These are phyloP conservation scores for Monilinia fructicola DNA, from an alignment of 2,329 filamentous ascomycete genomes.

Conservation along the genomic window DNA sequence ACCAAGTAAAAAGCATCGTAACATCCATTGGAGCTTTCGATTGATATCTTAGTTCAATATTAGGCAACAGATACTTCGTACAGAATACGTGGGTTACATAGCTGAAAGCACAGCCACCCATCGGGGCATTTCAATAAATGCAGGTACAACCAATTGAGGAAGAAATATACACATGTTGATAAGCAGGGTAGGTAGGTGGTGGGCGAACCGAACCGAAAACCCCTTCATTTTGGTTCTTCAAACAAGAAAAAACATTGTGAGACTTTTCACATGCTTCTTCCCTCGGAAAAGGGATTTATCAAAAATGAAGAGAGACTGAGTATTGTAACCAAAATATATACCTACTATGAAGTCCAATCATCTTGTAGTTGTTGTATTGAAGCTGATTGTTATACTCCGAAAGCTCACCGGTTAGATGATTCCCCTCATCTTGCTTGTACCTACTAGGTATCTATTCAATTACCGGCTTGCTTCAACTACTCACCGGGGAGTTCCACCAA, in stretches of 20 bases:
- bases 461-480: not conserved
- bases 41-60: conserved; percentile 17
- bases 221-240: conserved; percentile 13
- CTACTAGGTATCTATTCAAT: too few species aligned
- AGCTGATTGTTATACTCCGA: not conserved
- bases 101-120: conserved; percentile 16
- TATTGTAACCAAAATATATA: not conserved
- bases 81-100: conserved; percentile 5
- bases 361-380: not conserved
- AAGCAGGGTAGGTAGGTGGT: not conserved
- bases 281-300: not conserved
- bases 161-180: not conserved
- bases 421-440: not conserved
- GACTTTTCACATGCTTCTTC: conserved; percentile 6
- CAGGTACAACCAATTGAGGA: conserved; percentile 20
- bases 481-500: not conserved
- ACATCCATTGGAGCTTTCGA: conserved; percentile 3
- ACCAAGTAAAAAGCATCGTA: conserved; percentile 1
- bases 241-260: not conserved
- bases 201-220: not conserved
- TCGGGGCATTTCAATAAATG: conserved; percentile 19
- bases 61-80: conserved; percentile 11
- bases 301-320: not conserved
- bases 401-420: conserved; percentile 10
- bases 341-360: not conserved